Conservation (phyloP, 106 monocot genomes). For the Dendrobium huoshanense region DNA sequence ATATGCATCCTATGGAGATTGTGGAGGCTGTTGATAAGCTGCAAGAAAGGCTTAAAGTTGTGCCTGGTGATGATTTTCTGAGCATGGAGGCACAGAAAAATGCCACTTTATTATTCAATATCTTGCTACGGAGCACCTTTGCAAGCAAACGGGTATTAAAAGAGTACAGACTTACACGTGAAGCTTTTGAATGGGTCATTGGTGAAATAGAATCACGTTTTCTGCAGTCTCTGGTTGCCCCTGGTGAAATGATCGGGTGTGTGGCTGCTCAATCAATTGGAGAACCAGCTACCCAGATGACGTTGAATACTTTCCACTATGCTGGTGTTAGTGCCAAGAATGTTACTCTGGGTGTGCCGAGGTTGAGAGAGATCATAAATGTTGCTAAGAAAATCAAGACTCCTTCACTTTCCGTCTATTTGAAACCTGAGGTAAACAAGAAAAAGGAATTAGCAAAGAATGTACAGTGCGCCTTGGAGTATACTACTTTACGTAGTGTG, state of each 20-base stretch:
- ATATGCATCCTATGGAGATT: constrained; percentile 99
- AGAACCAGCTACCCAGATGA: constrained; percentile 99
- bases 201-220: constrained; percentile 99
- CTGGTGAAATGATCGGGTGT: constrained; percentile 99
- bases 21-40: constrained; percentile 98
- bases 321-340: constrained; percentile 99
- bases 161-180: constrained; percentile 90
- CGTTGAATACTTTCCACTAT: constrained; percentile 97
- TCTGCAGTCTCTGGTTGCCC: constrained; percentile 90
- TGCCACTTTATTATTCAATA: constrained; percentile 95
- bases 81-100: constrained; percentile 99
- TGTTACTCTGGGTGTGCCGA: constrained; percentile 94
- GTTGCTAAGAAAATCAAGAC: constrained; percentile 99
- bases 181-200: constrained; percentile 99
- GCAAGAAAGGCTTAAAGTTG: constrained; percentile 93
- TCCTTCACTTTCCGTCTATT: constrained; percentile 92
- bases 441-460: constrained; percentile 91
- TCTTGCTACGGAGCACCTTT: constrained; percentile 92
- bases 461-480: constrained; percentile 95
- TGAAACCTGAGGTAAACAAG: constrained; percentile 71
- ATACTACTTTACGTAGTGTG: constrained; percentile 93
- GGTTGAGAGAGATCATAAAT: constrained; percentile 97
- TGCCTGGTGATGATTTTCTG: constrained; percentile 91
- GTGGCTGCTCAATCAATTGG: constrained; percentile 99
- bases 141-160: constrained; percentile 93